Percentiles rank a stretch among this genome's conserved stretches.
phyloP scores from a whole-genome alignment of 768 basidiomycete genomes.

The Hortiboletus flavorubellus region DNA sequence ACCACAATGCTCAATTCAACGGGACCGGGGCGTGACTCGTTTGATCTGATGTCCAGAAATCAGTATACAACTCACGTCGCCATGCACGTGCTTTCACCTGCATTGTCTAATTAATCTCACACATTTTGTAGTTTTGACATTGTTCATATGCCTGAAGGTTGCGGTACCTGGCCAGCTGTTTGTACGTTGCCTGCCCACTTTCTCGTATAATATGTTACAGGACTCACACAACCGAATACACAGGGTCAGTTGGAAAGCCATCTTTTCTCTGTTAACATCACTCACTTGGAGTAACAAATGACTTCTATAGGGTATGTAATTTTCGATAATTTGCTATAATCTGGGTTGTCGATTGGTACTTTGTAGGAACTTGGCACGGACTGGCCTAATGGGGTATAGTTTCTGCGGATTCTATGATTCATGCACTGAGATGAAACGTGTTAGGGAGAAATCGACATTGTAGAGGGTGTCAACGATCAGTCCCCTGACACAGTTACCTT shows the following conservation, averaged over 20 bases:
- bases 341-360: neutral
- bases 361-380: constrained; percentile 27
- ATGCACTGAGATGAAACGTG: neutral
- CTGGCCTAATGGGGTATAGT: constrained; percentile 23
- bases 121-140: constrained; percentile 32
- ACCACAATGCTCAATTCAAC: constrained; percentile 28
- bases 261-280: neutral
- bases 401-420: neutral
- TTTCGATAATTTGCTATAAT: neutral
- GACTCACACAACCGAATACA: neutral
- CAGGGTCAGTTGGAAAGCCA: constrained; percentile 15
- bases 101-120: neutral
- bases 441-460: constrained; percentile 33
- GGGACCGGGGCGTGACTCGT: constrained; percentile 36
- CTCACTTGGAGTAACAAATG: neutral
- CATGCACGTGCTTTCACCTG: constrained; percentile 17
- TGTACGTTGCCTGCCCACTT: constrained; percentile 23
- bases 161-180: constrained; percentile 39
- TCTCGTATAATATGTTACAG: neutral
- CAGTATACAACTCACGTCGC: constrained; percentile 35
- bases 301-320: constrained; percentile 18
- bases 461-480: constrained; percentile 35
- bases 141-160: constrained; percentile 37
- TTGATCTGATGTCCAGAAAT: constrained; percentile 29
- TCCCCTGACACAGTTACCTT: constrained; percentile 26